Conservation (phyloP, 2,329 filamentous ascomycete genomes). For the Colletotrichum lentis region DNA sequence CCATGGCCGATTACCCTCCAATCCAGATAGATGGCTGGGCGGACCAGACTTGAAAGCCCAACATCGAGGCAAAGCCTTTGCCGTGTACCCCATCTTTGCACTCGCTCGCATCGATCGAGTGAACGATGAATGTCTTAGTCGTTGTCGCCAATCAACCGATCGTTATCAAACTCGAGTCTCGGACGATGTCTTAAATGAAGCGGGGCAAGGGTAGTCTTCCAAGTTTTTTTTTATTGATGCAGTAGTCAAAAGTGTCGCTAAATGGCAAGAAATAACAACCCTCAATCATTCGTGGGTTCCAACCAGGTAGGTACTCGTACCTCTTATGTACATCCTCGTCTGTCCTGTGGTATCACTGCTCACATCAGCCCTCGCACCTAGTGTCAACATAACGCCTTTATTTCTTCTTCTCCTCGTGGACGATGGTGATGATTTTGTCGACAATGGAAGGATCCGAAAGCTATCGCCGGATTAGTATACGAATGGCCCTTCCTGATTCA, state of each 20-base stretch:
- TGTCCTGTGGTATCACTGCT: slow-evolving; percentile 29
- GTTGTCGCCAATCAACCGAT: neutral
- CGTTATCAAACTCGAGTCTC: neutral
- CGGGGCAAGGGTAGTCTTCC: neutral
- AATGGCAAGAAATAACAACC: slow-evolving; percentile 21
- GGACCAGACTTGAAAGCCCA: neutral
- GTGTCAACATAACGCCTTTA: slow-evolving; percentile 43
- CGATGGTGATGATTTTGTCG: slow-evolving; percentile 84
- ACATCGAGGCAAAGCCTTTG: neutral
- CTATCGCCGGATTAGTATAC: slow-evolving; percentile 53
- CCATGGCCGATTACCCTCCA: neutral
- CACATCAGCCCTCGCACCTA: neutral
- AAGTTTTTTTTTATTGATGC: slow-evolving; percentile 11
- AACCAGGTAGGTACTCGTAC: slow-evolving; percentile 11
- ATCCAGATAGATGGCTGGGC: neutral
- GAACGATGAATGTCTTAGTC: neutral
- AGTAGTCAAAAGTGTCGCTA: slow-evolving; percentile 13
- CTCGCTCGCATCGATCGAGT: neutral
- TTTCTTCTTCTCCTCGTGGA: slow-evolving; percentile 70
- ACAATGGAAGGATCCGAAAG: slow-evolving; percentile 91
- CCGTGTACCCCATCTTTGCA: neutral
- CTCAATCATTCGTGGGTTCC: slow-evolving; percentile 13
- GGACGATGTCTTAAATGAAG: neutral
- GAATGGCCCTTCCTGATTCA: neutral
- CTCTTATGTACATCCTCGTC: slow-evolving; percentile 4